phyloP scores from a whole-genome alignment of 345 rosid genomes.

The Salix suchowensis region DNA sequence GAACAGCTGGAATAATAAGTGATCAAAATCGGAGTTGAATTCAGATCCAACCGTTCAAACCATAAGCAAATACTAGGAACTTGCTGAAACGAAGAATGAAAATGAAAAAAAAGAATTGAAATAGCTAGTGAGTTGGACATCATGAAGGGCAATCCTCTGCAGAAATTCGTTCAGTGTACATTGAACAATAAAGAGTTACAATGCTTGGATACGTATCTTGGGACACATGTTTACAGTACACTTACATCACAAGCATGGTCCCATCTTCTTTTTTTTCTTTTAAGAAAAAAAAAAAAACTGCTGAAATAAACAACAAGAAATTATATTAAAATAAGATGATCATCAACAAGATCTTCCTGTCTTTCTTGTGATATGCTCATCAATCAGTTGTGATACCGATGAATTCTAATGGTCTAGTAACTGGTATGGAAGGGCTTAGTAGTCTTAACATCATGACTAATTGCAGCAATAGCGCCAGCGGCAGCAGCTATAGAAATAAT shows the following conservation, averaged over 20 bases:
- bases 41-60: neutral
- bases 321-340: neutral
- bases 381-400: neutral
- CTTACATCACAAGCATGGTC: neutral
- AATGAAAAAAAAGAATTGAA: neutral
- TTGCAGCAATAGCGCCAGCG: slow-evolving; percentile 73
- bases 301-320: neutral
- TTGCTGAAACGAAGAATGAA: neutral
- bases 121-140: neutral
- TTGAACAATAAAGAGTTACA: slow-evolving; percentile 7
- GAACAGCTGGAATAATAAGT: neutral
- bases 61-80: neutral
- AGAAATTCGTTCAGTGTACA: slow-evolving; percentile 9
- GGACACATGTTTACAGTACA: neutral
- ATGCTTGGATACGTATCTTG: neutral
- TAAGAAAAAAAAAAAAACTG: neutral
- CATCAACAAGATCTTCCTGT: neutral
- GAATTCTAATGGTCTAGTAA: slow-evolving; percentile 24
- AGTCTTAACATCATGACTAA: slow-evolving; percentile 48
- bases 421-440: slow-evolving; percentile 58
- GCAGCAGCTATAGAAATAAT: slow-evolving; percentile 64
- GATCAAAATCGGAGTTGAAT: neutral
- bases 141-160: neutral
- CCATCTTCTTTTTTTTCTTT: neutral
- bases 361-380: slow-evolving; percentile 6